These are phyloP conservation scores for Sapria himalayana DNA, from an alignment of 345 rosid species.

Conservation along the genomic window DNA sequence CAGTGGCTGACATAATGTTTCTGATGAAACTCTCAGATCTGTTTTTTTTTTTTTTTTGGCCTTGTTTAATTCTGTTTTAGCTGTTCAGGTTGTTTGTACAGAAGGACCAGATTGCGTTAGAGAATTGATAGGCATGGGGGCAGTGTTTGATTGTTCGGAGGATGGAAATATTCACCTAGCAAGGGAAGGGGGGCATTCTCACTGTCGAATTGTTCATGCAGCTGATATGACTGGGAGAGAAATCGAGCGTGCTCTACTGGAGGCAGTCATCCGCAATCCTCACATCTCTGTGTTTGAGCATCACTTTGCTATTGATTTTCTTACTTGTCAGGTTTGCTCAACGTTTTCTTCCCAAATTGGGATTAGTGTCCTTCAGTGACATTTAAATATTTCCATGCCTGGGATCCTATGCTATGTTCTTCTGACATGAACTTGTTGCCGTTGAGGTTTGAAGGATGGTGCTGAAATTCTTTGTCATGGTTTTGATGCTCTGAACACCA, in stretches of 20 bases:
- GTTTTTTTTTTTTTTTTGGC: conserved; percentile 1
- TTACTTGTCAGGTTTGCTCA: conserved; percentile 53
- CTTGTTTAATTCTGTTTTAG: too few species aligned
- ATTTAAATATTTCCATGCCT: too few species aligned
- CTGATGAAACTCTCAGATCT: too few species aligned
- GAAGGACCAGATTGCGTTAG: conserved; percentile 95
- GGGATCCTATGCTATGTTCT: too few species aligned
- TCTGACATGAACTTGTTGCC: conserved; percentile 8
- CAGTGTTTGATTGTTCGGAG: conserved; percentile 80
- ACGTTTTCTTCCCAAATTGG: not conserved
- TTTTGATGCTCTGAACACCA: conserved; percentile 64
- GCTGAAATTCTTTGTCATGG: conserved; percentile 60
- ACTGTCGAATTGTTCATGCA: conserved; percentile 79
- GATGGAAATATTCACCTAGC: conserved; percentile 94
- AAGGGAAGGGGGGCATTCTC: conserved; percentile 97
- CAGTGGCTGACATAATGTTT: too few species aligned
- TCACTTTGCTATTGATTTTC: conserved; percentile 79
- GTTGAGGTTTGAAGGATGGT: conserved; percentile 38
- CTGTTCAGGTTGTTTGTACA: conserved; percentile 68
- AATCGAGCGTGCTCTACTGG: conserved; percentile 79
- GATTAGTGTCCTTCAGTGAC: not conserved
- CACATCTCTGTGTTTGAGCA: conserved; percentile 63
- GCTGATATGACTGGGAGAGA: conserved; percentile 98
- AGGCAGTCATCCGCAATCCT: conserved; percentile 61
- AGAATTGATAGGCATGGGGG: conserved; percentile 83